Percentiles rank a stretch among this genome's conserved stretches.
phyloP scores from a whole-genome alignment of 768 basidiomycete genomes.

The Kwoniella dendrophila region DNA sequence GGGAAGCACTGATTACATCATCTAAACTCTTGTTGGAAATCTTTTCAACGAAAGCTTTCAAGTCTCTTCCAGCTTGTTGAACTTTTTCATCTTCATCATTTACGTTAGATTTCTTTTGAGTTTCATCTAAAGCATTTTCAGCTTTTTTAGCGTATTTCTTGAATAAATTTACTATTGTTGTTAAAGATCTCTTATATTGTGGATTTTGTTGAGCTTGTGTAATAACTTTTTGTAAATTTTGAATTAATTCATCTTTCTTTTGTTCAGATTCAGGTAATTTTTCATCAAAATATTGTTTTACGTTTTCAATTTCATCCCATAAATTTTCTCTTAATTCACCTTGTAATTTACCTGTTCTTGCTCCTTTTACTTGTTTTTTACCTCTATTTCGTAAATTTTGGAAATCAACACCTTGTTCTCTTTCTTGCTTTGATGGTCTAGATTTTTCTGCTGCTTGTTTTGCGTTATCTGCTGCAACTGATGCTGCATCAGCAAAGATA shows the following conservation, averaged over 20 bases:
- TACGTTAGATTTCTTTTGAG: slow-evolving; percentile 48
- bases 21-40: slow-evolving; percentile 56
- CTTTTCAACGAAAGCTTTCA: slow-evolving; percentile 56
- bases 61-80: slow-evolving; percentile 55
- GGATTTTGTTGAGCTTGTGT: slow-evolving; percentile 55
- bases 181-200: slow-evolving; percentile 55
- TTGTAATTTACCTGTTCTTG: slow-evolving; percentile 53
- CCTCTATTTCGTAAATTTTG: slow-evolving; percentile 49
- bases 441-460: slow-evolving; percentile 51
- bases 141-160: slow-evolving; percentile 58
- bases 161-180: slow-evolving; percentile 54
- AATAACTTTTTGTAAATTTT: slow-evolving; percentile 54
- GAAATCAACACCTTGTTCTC: slow-evolving; percentile 55
- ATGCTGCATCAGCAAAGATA: slow-evolving; percentile 57
- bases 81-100: slow-evolving; percentile 54
- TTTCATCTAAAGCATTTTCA: slow-evolving; percentile 51
- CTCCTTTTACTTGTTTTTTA: slow-evolving; percentile 51
- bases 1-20: slow-evolving; percentile 48
- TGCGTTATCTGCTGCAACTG: slow-evolving; percentile 54
- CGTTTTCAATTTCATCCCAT: slow-evolving; percentile 44
- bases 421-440: slow-evolving; percentile 48
- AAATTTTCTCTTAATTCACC: slow-evolving; percentile 51
- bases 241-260: slow-evolving; percentile 55
- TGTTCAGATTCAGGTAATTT: slow-evolving; percentile 56
- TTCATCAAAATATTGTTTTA: slow-evolving; percentile 56